Base-by-base conservation (phyloP, 2,329 filamentous ascomycete species). In the Raffaelea arxii region DNA sequence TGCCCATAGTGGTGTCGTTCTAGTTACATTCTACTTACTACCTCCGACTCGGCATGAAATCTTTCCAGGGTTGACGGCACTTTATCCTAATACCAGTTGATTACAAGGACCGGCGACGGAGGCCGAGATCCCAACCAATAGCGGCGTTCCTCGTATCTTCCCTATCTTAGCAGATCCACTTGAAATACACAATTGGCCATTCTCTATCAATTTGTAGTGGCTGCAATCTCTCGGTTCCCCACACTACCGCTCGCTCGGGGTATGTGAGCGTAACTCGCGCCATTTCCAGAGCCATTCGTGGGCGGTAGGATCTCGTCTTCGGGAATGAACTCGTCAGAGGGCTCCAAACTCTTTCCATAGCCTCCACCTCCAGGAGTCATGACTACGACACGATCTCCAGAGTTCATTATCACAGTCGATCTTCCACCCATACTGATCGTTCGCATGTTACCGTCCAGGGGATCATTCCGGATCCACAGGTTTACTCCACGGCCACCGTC, bases 351-450 rank as follows among this genome's bases (percentile, higher is more conserved):
- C 39, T 39, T 46, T 30, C 27, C 27, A 30, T 30, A 82, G 0
- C 73, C 78, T 39, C 78, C 78, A 39, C 78, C 78, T 32, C 78
- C 78, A 18, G 78, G 78, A 11, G 78, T 80, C 50, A 69, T 67
- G 6, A 82, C 67, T 39, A 80, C 74, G 46, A 81, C 78, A 7
- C 75, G 62, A 57, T 82, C 78, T 0, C 78, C 78, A 2, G 70
- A 62, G 52, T 71, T 63, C 69, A 81, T 76, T n/a, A 63, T 63
- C 3, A 75, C 75, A 1, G 76, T 78, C 46, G 79, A 80, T 62
- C 80, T 81, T 3, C 70, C 76, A 1, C 76, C 75, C 18, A 80
- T 55, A 49, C 76, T 79, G 49, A 80, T 73, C 41, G 16, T n/a
- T 6, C 36, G 14, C n/a, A n/a, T 18, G 9, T 9, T 38, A n/a